phyloP scores from a whole-genome alignment of 257 asterid species.

The Thymus quinquecostatus region DNA sequence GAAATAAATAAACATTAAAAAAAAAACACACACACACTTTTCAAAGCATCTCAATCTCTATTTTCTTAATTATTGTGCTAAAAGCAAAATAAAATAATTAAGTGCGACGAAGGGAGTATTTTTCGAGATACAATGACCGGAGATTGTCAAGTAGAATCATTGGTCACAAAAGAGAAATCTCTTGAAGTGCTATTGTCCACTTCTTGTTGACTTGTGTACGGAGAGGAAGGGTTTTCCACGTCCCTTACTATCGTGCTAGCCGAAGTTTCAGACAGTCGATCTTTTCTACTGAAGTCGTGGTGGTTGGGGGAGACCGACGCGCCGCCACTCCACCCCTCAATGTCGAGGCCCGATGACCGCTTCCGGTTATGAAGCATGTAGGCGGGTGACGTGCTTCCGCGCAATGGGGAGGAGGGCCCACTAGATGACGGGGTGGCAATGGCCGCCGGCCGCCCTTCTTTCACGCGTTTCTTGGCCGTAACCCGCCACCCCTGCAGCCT shows the following conservation, averaged over 20 bases:
- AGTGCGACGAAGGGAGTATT: neutral
- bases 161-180: conserved; percentile 43
- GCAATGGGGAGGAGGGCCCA: conserved; percentile 62
- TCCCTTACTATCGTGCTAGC: conserved; percentile 37
- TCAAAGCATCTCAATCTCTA: too few species aligned
- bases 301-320: conserved; percentile 30
- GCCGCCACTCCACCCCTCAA: conserved; percentile 29
- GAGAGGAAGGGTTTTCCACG: conserved; percentile 29
- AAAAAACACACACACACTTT: too few species aligned
- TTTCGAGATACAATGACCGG: too few species aligned
- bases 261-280: neutral
- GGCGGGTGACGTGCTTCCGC: conserved; percentile 58
- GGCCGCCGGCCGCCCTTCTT: conserved; percentile 50
- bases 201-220: conserved; percentile 26
- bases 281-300: neutral
- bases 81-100: too few species aligned
- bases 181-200: conserved; percentile 13
- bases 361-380: conserved; percentile 51
- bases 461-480: conserved; percentile 63
- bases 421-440: conserved; percentile 57
- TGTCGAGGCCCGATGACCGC: conserved; percentile 22
- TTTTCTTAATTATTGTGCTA: too few species aligned
- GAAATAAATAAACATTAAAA: too few species aligned
- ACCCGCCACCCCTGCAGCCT: conserved; percentile 77
- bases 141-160: conserved; percentile 12